These are phyloP conservation scores for Sanchytrium tribonematis DNA, from an alignment of 371 early-diverging fungal genomes.

Conservation along the genomic window DNA sequence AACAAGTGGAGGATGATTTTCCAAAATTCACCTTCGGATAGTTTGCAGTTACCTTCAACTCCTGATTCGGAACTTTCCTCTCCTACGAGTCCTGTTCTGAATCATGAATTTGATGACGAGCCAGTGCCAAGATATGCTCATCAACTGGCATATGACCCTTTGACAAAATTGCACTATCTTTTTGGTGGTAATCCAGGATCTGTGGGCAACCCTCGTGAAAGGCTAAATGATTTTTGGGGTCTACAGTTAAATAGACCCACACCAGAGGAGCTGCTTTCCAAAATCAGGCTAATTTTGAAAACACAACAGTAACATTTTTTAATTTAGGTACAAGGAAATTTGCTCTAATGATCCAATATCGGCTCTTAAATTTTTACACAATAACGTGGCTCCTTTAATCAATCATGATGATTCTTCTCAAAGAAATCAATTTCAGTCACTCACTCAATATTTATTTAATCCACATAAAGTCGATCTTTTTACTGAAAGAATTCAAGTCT, in stretches of 20 bases:
- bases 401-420: slow-evolving; percentile 31
- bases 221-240: slow-evolving; percentile 64
- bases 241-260: slow-evolving; percentile 30
- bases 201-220: slow-evolving; percentile 15
- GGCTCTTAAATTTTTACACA: slow-evolving; percentile 38
- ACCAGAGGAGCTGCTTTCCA: slow-evolving; percentile 24
- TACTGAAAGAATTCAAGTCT: slow-evolving; percentile 28
- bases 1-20: slow-evolving; percentile 44
- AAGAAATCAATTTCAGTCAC: slow-evolving; percentile 26
- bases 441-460: slow-evolving; percentile 28
- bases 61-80: background rate
- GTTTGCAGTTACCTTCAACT: background rate
- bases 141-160: slow-evolving; percentile 43
- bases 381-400: slow-evolving; percentile 28
- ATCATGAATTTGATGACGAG: slow-evolving; percentile 13
- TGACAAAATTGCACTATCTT: slow-evolving; percentile 30
- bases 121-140: slow-evolving; percentile 62
- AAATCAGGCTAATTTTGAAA: slow-evolving; percentile 29
- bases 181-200: slow-evolving; percentile 73
- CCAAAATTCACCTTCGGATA: slow-evolving; percentile 14
- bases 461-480: slow-evolving; percentile 9
- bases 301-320: slow-evolving; percentile 35
- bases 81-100: slow-evolving; percentile 9
- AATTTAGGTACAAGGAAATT: slow-evolving; percentile 11
- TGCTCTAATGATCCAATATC: slow-evolving; percentile 4